Evolutionary conservation across 1,284 basidiomycete genomes (phyloP).

Genomic region (Ustilago tritici): DNA sequence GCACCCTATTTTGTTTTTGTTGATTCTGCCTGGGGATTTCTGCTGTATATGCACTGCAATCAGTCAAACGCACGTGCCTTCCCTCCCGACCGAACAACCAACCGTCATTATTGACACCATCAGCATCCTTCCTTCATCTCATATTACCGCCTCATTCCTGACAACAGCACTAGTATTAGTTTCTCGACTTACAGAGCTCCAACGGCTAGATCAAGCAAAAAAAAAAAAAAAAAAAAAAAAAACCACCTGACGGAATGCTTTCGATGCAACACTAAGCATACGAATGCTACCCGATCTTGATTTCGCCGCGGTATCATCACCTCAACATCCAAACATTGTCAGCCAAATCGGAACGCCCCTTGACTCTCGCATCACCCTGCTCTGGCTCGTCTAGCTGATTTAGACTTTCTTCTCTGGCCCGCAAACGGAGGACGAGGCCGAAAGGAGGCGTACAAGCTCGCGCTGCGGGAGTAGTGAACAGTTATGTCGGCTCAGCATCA

Average conservation of each 20-base stretch:
- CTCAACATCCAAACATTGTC: background rate
- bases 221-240: too few species aligned
- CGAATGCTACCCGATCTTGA: background rate
- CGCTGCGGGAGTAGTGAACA: background rate
- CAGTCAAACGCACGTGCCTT: conserved; percentile 34
- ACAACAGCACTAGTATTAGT: too few species aligned
- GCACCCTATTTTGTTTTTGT: background rate
- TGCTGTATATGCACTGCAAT: background rate
- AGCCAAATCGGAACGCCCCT: too few species aligned
- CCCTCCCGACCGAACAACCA: background rate
- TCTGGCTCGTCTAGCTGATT: background rate
- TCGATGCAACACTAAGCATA: background rate
- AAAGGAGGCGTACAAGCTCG: too few species aligned
- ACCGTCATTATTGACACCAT: background rate
- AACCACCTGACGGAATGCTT: background rate
- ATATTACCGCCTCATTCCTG: too few species aligned
- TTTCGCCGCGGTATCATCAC: background rate
- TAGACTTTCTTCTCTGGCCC: background rate
- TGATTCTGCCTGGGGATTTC: background rate
- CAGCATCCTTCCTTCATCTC: background rate
- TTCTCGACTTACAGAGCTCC: too few species aligned
- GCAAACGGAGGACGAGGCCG: background rate
- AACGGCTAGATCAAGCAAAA: too few species aligned
- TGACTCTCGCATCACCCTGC: too few species aligned
- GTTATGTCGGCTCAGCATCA: conserved; percentile 31